phyloP scores from a whole-genome alignment of 2,329 filamentous ascomycete species.

The Lachnellula occidentalis region DNA sequence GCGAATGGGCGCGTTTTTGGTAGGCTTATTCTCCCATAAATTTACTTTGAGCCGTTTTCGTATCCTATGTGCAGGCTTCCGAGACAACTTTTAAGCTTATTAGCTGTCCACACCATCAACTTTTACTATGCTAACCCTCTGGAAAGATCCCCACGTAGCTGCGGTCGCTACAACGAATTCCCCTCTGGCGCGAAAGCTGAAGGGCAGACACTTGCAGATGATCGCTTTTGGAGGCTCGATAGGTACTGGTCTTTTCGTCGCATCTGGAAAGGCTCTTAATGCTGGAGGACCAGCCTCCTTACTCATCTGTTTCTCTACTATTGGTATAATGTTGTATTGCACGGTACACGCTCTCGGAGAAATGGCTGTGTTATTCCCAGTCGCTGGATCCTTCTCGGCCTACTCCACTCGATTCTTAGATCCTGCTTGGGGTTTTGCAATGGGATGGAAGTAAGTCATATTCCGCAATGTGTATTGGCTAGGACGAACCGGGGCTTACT shows the following conservation, averaged over 20 bases:
- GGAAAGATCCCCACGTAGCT: slow-evolving; percentile 53
- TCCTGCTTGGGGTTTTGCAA: slow-evolving; percentile 90
- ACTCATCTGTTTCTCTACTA: slow-evolving; percentile 70
- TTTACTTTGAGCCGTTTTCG: too few relatives aligned
- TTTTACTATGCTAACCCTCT: too few relatives aligned
- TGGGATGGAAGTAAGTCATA: slow-evolving; percentile 60
- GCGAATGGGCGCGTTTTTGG: slow-evolving; percentile 37
- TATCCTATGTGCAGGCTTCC: too few relatives aligned
- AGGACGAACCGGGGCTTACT: slow-evolving; percentile 4
- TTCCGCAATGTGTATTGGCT: not conserved
- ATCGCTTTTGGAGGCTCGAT: slow-evolving; percentile 94
- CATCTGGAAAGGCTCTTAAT: slow-evolving; percentile 66
- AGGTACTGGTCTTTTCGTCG: slow-evolving; percentile 81
- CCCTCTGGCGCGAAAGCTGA: slow-evolving; percentile 69
- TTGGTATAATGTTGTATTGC: slow-evolving; percentile 84
- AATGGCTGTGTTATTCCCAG: slow-evolving; percentile 82
- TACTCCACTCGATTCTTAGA: slow-evolving; percentile 91
- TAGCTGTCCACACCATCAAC: too few relatives aligned
- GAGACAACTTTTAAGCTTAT: too few relatives aligned
- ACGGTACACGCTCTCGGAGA: slow-evolving; percentile 90
- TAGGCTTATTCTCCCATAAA: too few relatives aligned
- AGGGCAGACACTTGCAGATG: slow-evolving; percentile 89
- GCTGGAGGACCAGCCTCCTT: slow-evolving; percentile 73
- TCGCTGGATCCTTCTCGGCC: slow-evolving; percentile 85
- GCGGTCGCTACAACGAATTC: slow-evolving; percentile 62